Base-by-base conservation (phyloP, 352 stramenopile genomes). In the Globisporangium uncinulatum region DNA sequence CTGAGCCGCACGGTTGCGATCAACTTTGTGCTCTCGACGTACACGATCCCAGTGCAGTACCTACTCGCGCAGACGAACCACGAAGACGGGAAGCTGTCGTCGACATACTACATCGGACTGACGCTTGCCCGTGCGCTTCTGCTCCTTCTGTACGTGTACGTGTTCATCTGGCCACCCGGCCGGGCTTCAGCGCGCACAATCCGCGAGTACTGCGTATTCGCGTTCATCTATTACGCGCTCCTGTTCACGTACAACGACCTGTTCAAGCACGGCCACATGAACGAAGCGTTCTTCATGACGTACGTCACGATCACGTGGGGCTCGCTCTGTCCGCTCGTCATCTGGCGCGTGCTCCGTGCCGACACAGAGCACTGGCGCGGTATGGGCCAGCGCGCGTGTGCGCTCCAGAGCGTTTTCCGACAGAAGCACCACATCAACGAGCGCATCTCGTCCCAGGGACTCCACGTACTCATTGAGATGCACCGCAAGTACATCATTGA, bases 361-460 rank as follows among this genome's bases (percentile, higher is more conserved):
- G 83, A 93, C 53, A 93, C 83, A 3, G 73, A 77, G 50, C 69
- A 93, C 59, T 93, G 83, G 80, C 69, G 83, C 37, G 79, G 83
- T 2, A 62, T 94, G 2, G 79, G 79, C 6, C 62, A 71, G 31
- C 76, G 79, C 36, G 83, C 81, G 0, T 78, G 79, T 20, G 57
- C 62, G 6, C 44, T 79, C 0, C 69, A 82, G 56, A 51, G 11
- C 4, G 24, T 45, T 1, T 76, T 78, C 42, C 61, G 59, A 3
- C 58, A 66, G 45, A 60, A 64, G 31, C 46, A 24, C 10, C 65
- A 66, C 19, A 51, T 78, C 15, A 68, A 73, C 31, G 68, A 80
- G 57, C 61, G 67, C n/a, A 69, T 74, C 59, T 82, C 74, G 9
- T 67, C 67, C 15, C 63, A 73, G 37, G 69, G 79, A 19, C 65